Evolutionary conservation across 495 filamentous ascomycete genomes (phyloP), one percentile per base, ranked within the genome.

Genomic region (Rostrohypoxylon terebratum): DNA sequence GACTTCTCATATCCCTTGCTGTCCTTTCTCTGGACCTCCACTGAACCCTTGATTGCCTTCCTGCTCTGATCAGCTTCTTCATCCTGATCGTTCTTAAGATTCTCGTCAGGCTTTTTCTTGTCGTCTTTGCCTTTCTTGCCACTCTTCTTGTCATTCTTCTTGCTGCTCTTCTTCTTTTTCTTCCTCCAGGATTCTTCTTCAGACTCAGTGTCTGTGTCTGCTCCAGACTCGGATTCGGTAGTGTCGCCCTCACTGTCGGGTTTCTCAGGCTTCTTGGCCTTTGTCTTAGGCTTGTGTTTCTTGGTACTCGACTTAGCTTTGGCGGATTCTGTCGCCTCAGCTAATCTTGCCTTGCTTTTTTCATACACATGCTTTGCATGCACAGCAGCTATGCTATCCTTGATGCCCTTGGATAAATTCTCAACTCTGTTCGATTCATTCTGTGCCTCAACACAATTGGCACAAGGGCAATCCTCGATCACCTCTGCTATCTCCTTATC

Each of bases 381-480:
- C 10, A 75, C 53, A 6, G 34, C 23, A 31, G 50, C 47, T 36
- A 65, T n/a, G 34, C n/a, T n/a, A n/a, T 53, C 64, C 9, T 72
- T 68, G 20, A 20, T 67, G n/a, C 57, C 58, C 20, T 71, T 55
- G 3, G 42, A 64, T 7, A 63, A 64, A 0, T 68, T 65, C 4
- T 63, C 53, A 10, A 18, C 25, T 9, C 68, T 53, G 57, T 62
- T 67, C 34, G 25, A 44, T 38, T 44, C 61, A 36, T 20, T 73
- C 36, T 67, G 66, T 4, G 59, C 67, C 13, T 9, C 33, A 18
- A 65, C 54, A 38, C 77, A 81, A 8, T 73, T 66, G 0, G 57
- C 38, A 53, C 79, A 81, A 36, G 73, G 67, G 25, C 77, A 79
- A 16, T 70, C 73, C 2, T 60, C 50, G 45, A 73, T 63, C 3